Evolutionary conservation across 1,284 basidiomycete genomes (phyloP), one percentile per base, ranked within the genome.

Genomic region (Ustilago esculenta): DNA sequence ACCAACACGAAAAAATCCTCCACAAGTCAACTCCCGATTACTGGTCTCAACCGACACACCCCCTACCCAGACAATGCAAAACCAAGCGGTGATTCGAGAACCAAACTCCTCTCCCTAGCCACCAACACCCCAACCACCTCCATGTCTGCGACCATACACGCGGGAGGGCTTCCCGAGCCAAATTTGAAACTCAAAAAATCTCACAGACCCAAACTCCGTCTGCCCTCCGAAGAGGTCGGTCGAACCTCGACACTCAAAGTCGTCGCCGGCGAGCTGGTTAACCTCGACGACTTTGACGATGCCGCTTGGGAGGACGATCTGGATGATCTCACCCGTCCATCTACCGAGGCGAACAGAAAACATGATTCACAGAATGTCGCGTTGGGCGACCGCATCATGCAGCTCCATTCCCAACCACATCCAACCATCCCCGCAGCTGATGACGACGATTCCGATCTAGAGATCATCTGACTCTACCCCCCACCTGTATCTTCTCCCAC

Each of bases 191-290:
- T 69, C 47, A 54, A 54, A 9, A 54, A 42, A 17, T 20, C 46
- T 4, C 66, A 69, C 25, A 45, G 66, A 7, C 66, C 66, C 23
- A 69, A 69, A 23, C 43, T 69, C 2, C 49, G 58, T 12, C 37
- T 54, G 9, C 59, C 66, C 0, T 14, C 35, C 23, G 12, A 49
- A 12, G 50, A 57, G 29, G 35, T 34, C 9, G 40, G 40, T 7
- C 21, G 25, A 3, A 25, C 30, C 12, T 44, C 60, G 2, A 46
- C 37, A 2, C 36, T 52, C 20, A 64, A 43, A 18, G 64, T 60
- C 5, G 47, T 69, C 11, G 58, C 25, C 4, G 66, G 66, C 5
- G 55, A 69, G 17, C 27, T 54, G 17, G 32, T 70, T 49, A 40
- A 68, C 46, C 10, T 71, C 20, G 37, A 55, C 21, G 54, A 63